Conservation (phyloP, 164 flowering plant genomes). For the Aristolochia fimbriata region DNA sequence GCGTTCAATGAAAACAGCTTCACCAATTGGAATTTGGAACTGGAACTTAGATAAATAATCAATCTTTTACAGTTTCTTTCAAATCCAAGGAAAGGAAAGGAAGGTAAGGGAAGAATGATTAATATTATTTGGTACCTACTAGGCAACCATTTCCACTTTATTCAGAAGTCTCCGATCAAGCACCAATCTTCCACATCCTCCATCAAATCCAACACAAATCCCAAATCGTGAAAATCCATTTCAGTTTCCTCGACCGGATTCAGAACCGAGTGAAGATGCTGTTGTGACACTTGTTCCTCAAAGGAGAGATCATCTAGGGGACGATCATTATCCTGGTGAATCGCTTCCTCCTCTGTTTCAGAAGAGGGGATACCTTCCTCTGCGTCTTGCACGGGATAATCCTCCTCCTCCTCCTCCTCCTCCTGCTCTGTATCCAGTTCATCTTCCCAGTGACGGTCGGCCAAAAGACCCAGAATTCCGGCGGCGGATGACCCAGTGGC, state of each 20-base stretch:
- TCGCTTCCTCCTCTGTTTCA: neutral
- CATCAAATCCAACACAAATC: conserved; percentile 24
- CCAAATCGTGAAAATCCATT: conserved; percentile 39
- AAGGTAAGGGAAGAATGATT: too few relatives aligned
- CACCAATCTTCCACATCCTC: conserved; percentile 62
- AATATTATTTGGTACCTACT: neutral
- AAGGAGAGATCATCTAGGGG: neutral
- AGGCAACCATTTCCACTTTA: too few relatives aligned
- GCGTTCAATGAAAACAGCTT: too few relatives aligned
- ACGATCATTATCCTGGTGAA: neutral
- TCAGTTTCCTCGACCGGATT: neutral
- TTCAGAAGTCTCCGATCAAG: conserved; percentile 31
- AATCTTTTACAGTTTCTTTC: too few relatives aligned
- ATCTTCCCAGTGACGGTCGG: conserved; percentile 5
- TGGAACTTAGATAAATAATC: too few relatives aligned
- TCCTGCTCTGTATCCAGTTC: too few relatives aligned
- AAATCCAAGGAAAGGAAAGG: too few relatives aligned
- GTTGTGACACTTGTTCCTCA: too few relatives aligned
- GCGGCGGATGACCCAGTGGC: conserved; percentile 31
- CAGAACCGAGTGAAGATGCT: neutral
- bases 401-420: too few relatives aligned
- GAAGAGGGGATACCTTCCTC: neutral
- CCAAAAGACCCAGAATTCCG: conserved; percentile 22
- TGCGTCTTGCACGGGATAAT: neutral
- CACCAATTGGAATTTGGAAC: too few relatives aligned